Base-by-base conservation (phyloP, 768 basidiomycete species). In the Amanita molliuscula region DNA sequence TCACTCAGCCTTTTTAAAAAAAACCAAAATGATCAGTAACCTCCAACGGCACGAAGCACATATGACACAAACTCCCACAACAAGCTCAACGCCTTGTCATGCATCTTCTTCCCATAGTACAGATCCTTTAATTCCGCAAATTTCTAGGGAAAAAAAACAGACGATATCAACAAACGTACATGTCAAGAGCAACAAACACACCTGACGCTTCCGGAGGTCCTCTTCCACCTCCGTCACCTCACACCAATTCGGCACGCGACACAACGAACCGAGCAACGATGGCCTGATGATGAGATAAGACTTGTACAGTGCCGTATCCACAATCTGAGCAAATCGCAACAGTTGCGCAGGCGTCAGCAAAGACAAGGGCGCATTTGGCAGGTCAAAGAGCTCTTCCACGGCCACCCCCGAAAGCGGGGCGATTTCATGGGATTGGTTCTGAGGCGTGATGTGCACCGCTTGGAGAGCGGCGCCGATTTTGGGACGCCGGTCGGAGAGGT, bases 91-190 rank as follows among this genome's bases (percentile, higher is more conserved):
- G 95, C 93, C 62, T 94, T 87, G 0, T 73, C 72, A 57, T 99
- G 96, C 91, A 95, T 96, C 68, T 88, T 87, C 72, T 93, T 93
- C 31, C 91, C 92, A 56, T 90, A 80, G 61, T 97, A 99, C 26
- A 98, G 66, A 62, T 89, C 90, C 41, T 90, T 80, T 33, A 99
- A 75, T 61, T 98, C 96, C 0, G 81, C 76, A 61, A 80, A 89
- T 84, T 93, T 95, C 94, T 98, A 49, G 8, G 54, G 29, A 35
- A 37, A 26, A 6, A 11, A 23, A 54, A 26, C 54, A 46, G 31
- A 40, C 41, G 18, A 43, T n/a, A 41, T 15, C 42, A 36, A 44
- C 8, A 18, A 16, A 47, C 28, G 31, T 18, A 28, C 20, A 11
- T 2, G 47, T 18, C 13, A 7, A 34, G n/a, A 11, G 9, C 16